Evolutionary conservation across 1,139 yeast genomes (phyloP).

Genomic region (Tardiomyces blankii): DNA sequence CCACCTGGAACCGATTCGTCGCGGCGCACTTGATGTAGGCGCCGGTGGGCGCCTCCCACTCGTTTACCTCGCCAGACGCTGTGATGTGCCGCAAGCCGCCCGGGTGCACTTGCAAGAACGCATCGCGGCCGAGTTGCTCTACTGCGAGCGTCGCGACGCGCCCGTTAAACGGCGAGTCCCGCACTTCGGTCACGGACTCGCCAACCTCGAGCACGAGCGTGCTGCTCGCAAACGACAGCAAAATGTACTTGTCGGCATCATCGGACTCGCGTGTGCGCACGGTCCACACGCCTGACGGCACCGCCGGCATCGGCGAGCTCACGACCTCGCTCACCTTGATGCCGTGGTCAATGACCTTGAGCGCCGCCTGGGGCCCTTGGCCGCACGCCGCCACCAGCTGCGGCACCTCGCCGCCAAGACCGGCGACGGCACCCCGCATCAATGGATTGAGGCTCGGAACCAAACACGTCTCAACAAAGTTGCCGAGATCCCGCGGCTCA

Average conservation of each 20-base stretch:
- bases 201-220: conserved; percentile 62
- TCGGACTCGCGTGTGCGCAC: conserved; percentile 38
- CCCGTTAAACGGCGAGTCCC: conserved; percentile 48
- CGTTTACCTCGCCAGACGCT: conserved; percentile 31
- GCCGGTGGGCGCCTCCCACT: conserved; percentile 86
- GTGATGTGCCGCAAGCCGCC: conserved; percentile 63
- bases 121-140: conserved; percentile 52
- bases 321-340: conserved; percentile 51
- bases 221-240: conserved; percentile 54
- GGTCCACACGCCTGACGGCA: conserved; percentile 52
- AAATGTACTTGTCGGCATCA: conserved; percentile 48
- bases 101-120: conserved; percentile 63
- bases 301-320: conserved; percentile 58
- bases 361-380: conserved; percentile 31
- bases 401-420: conserved; percentile 25
- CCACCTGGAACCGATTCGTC: conserved; percentile 56
- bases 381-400: conserved; percentile 31
- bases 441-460: conserved; percentile 49
- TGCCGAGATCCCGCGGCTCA: conserved; percentile 33
- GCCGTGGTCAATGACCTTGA: conserved; percentile 50
- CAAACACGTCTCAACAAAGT: conserved; percentile 48
- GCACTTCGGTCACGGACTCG: conserved; percentile 68
- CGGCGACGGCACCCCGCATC: conserved; percentile 36
- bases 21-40: conserved; percentile 49
- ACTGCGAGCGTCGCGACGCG: conserved; percentile 57